Percentiles rank a stretch among this genome's conserved stretches.
Conservation (phyloP, 257 asterid species). For the Solanum tarapatanum region DNA sequence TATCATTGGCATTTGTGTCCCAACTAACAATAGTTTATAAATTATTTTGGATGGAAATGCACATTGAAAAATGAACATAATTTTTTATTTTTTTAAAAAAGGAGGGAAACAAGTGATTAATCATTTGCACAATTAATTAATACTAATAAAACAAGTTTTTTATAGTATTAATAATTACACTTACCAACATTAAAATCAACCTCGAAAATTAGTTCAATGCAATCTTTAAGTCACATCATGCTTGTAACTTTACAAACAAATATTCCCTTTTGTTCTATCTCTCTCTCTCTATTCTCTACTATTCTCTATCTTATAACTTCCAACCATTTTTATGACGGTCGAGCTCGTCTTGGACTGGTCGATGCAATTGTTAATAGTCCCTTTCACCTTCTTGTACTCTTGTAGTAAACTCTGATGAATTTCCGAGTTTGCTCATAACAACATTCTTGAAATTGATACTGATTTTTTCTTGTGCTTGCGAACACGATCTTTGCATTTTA, state of each 20-base stretch:
- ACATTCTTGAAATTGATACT: constrained; percentile 51
- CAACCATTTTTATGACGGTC: not conserved
- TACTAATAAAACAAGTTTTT: not conserved
- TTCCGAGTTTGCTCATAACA: constrained; percentile 37
- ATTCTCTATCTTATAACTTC: not conserved
- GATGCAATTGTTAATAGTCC: not conserved
- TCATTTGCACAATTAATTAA: not conserved
- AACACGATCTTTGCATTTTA: constrained; percentile 58
- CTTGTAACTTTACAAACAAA: not conserved
- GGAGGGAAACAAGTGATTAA: not conserved
- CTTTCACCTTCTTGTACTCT: not conserved
- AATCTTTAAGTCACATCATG: not conserved
- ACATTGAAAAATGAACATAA: not conserved
- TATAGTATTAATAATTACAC: not conserved
- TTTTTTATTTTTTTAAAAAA: not conserved
- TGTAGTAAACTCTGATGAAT: constrained; percentile 23
- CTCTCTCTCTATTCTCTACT: not conserved
- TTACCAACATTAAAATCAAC: not conserved
- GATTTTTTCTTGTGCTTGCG: constrained; percentile 42
- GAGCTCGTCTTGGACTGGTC: not conserved
- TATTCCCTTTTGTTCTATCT: not conserved
- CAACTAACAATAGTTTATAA: not conserved
- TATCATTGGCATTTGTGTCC: not conserved
- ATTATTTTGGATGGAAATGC: not conserved
- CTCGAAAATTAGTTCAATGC: not conserved